phyloP scores from a whole-genome alignment of 1,284 basidiomycete species.

The Thecaphora thlaspeos region DNA sequence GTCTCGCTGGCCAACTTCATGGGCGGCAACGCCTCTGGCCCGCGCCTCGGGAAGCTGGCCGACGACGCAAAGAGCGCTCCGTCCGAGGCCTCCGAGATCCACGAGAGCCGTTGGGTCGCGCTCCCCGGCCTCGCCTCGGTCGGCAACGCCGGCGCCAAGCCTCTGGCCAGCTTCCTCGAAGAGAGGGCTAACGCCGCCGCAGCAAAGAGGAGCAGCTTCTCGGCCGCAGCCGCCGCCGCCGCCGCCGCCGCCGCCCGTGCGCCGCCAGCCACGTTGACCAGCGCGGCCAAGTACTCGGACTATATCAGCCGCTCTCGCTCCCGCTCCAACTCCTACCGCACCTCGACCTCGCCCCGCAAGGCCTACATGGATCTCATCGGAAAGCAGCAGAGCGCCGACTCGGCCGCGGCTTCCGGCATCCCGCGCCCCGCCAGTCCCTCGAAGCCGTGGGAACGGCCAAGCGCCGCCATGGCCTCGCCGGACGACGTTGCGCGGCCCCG shows the following conservation, averaged over 20 bases:
- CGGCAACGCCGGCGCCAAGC: conserved; percentile 10
- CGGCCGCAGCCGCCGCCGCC: conserved; percentile 9
- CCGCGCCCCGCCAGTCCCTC: no score
- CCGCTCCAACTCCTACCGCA: conserved; percentile 4
- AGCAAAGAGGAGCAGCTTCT: conserved; percentile 5
- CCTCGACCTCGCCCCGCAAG: conserved; percentile 22
- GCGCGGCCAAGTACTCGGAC: conserved; percentile 29
- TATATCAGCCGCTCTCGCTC: conserved; percentile 20
- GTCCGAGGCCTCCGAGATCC: conserved; percentile 44
- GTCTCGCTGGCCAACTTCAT: conserved; percentile 55
- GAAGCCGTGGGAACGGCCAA: background rate
- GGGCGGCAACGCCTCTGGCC: conserved; percentile 52
- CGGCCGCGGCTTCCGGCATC: no score
- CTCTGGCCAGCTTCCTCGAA: conserved; percentile 50
- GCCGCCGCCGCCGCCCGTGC: background rate
- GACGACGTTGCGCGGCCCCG: no score
- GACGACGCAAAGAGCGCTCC: conserved; percentile 51
- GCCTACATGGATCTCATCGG: conserved; percentile 30
- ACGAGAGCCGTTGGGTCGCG: conserved; percentile 30
- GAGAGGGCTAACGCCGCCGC: conserved; percentile 29
- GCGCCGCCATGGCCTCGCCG: background rate
- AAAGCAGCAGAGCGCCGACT: conserved; percentile 15
- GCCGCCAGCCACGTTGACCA: conserved; percentile 15
- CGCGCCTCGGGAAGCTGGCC: conserved; percentile 49
- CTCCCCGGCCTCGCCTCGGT: conserved; percentile 33